Conservation (phyloP, 768 basidiomycete genomes). For the Kwoniella botswanensis region DNA sequence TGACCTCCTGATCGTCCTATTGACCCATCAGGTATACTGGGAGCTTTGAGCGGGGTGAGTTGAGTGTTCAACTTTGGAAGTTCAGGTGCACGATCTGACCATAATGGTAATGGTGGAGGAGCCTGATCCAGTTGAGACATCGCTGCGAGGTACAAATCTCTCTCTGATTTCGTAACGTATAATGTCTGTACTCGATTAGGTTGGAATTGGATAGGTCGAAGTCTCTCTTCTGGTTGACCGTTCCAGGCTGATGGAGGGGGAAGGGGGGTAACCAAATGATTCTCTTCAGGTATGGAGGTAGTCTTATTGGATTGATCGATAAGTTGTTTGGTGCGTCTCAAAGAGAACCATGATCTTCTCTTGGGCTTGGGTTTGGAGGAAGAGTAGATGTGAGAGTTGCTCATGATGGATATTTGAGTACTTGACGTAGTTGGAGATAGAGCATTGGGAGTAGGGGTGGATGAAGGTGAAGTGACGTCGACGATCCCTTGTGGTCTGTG, state of each 20-base stretch:
- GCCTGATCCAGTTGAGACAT: constrained; percentile 48
- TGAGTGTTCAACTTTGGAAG: constrained; percentile 25
- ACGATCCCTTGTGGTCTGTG: neutral
- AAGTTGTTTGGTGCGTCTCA: constrained; percentile 8
- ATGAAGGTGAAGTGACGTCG: neutral
- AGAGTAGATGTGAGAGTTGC: constrained; percentile 1
- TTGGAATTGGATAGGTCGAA: constrained; percentile 37
- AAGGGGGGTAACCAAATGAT: neutral
- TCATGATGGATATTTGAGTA: neutral
- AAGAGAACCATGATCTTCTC: constrained; percentile 24
- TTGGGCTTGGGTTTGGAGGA: neutral
- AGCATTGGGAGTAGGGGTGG: neutral
- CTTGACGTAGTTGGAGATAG: neutral
- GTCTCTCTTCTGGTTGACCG: constrained; percentile 16
- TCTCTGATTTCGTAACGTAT: constrained; percentile 48
- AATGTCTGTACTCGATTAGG: constrained; percentile 44
- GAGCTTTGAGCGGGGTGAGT: constrained; percentile 6
- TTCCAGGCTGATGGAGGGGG: constrained; percentile 18
- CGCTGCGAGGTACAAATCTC: constrained; percentile 49
- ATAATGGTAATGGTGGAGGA: constrained; percentile 46
- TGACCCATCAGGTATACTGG: constrained; percentile 5
- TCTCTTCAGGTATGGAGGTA: neutral
- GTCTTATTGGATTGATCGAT: neutral
- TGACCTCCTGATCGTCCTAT: neutral
- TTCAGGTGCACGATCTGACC: constrained; percentile 48